phyloP scores from a whole-genome alignment of 2,329 filamentous ascomycete species.

The Alternaria sp. region DNA sequence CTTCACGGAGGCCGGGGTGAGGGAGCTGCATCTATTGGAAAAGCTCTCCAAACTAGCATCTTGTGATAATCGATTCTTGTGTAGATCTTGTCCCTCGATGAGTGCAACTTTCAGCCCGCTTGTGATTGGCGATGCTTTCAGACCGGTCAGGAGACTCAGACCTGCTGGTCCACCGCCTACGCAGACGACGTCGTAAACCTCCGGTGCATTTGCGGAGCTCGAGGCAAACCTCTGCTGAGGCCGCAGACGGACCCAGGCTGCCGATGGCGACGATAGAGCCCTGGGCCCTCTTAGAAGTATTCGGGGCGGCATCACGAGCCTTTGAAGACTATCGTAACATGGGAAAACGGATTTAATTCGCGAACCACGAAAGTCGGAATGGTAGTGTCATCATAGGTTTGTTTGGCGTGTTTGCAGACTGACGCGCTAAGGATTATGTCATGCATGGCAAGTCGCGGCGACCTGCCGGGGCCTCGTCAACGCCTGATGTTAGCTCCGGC shows the following conservation, averaged over 20 bases:
- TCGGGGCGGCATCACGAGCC: conserved; percentile 47
- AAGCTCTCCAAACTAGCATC: conserved; percentile 71
- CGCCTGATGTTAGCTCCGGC: background rate
- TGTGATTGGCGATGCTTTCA: conserved; percentile 73
- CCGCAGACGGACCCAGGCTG: conserved; percentile 25
- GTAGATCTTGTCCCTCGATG: conserved; percentile 87
- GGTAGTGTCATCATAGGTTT: conserved; percentile 36
- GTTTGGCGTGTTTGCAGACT: conserved; percentile 36
- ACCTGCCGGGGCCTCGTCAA: background rate
- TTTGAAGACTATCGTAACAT: conserved; percentile 29
- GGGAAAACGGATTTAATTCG: conserved; percentile 17
- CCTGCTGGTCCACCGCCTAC: conserved; percentile 90
- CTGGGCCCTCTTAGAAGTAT: conserved; percentile 30
- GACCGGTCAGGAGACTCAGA: conserved; percentile 66
- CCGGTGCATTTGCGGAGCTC: conserved; percentile 56
- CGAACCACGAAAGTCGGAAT: conserved; percentile 15
- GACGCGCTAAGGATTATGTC: conserved; percentile 11
- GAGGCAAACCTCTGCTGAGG: conserved; percentile 43
- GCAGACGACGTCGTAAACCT: conserved; percentile 93
- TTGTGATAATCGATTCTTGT: conserved; percentile 71
- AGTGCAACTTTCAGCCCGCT: conserved; percentile 83
- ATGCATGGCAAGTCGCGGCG: conserved; percentile 3
- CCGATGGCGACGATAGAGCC: conserved; percentile 20
- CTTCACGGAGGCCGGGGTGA: conserved; percentile 86
- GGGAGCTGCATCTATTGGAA: conserved; percentile 94